Evolutionary conservation across 257 asterid genomes (phyloP), one percentile per base, ranked within the genome.

Genomic region (Prunella vulgaris): DNA sequence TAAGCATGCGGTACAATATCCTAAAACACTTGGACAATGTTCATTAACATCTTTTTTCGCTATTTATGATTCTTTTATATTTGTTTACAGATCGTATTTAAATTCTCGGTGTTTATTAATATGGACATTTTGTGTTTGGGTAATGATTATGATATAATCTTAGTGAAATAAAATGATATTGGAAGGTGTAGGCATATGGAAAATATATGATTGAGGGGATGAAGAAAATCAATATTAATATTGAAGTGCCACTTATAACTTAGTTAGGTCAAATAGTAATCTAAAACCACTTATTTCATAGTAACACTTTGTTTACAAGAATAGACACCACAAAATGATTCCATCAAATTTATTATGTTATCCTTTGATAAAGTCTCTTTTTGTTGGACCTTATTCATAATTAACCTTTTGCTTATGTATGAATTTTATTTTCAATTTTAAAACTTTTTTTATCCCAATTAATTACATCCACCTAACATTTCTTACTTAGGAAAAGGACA

Each of bases 231-330:
- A 72, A 56, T 53, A n/a, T n/a, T n/a, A 35, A 18, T 32, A 15
- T 68, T 74, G 30, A 37, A 42, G 75, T 58, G 56, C 28, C 57
- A 74, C 61, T 68, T 46, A 75, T 68, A 42, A 62, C 44, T n/a
- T 63, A 71, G 83, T 75, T 78, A 74, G 85, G 76, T 68, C 33
- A 72, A 75, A 78, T 71, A 80, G 72, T 38, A 51, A 53, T 56
- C 13, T 78, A 7, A 51, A 60, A 18, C 22, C 72, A 70, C 69
- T 57, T 12, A 73, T 30, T 32, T 9, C 52, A 58, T 17, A 59
- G 61, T 71, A 66, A 70, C 66, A 66, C 74, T 71, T 67, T 12
- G 65, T 75, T 62, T 56, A 22, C 77, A 70, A 74, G 79, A 74
- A 27, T 59, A 15, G 9, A 42, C 27, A 65, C 65, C 64, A 69